Evolutionary conservation across 108 stramenopile genomes (phyloP), one percentile per base, ranked within the genome.

Genomic region (Phaeodactylum tricornutum): DNA sequence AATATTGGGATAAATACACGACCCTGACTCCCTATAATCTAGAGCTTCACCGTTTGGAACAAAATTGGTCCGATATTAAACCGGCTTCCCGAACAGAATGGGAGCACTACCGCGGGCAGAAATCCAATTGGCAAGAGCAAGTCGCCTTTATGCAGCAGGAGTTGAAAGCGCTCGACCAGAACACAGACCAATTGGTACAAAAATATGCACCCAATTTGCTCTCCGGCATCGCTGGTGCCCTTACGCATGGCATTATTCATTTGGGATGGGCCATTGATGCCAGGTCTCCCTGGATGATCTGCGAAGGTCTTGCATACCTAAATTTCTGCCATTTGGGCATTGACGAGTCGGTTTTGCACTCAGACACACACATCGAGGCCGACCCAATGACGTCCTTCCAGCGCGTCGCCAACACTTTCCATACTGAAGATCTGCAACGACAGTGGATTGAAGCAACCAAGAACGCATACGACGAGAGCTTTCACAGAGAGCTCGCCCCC

Each of bases 211-310:
- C 57, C 14, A 9, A 9, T 17, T 17, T 55, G 4, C 4, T 57
- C 22, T 9, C 5, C 4, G 57, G 57, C 5, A 45, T 22, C 12
- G 45, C 47, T 8, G 57, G 57, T 14, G 57, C 57, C 3, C 32
- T 57, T 7, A 57, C 57, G 4, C 57, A 57, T 25, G 57, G 57
- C 7, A 57, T 57, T 29, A 57, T 57, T 33, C 57, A 57, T 29
- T 28, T 47, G 45, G 57, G 57, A n/a, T 57, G 57, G 57, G 57
- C 27, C n/a, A n/a, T 57, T 28, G 57, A 57, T 57, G 57, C 57
- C 9, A 14, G 32, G 7, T 41, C 16, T 6, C 46, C 28, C 5
- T 47, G 57, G 45, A 57, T 57, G 57, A 57, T 25, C 14, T 5
- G 24, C 34, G 57, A 57, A 33, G 57, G 57, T 20, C 15, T 57